Evolutionary conservation across 1,139 yeast genomes (phyloP).

Genomic region (Saccharomycopsis hybrid): DNA sequence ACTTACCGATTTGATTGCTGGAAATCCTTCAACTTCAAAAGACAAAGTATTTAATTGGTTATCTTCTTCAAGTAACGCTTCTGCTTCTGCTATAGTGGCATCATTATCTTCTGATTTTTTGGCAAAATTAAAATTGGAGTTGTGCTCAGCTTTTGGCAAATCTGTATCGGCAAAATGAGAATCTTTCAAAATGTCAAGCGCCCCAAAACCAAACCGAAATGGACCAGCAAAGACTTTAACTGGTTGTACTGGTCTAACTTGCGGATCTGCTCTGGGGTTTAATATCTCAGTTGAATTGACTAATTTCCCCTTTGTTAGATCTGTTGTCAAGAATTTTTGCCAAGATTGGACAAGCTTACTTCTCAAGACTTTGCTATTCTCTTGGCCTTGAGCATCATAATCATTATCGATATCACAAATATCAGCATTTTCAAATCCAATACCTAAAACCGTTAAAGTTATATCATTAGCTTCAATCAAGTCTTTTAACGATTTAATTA

Average conservation of each 20-base stretch:
- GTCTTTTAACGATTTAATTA: slow-evolving; percentile 19
- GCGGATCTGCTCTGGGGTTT: too few species aligned
- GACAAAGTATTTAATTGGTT: slow-evolving; percentile 21
- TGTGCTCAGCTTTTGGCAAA: too few species aligned
- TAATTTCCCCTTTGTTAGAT: too few species aligned
- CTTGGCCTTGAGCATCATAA: too few species aligned
- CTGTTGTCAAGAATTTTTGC: too few species aligned
- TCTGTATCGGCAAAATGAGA: background rate
- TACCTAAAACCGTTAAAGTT: slow-evolving; percentile 34
- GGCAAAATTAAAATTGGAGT: too few species aligned
- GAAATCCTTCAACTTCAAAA: slow-evolving; percentile 59
- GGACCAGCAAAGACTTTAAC: slow-evolving; percentile 34
- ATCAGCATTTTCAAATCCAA: background rate
- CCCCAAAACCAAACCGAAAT: slow-evolving; percentile 36
- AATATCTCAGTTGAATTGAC: too few species aligned
- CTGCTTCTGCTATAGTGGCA: slow-evolving; percentile 21
- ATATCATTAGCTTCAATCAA: slow-evolving; percentile 32
- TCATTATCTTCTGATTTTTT: background rate
- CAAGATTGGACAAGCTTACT: too few species aligned
- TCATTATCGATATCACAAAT: too few species aligned
- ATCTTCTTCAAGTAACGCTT: slow-evolving; percentile 20
- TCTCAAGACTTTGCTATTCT: too few species aligned
- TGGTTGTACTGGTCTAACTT: slow-evolving; percentile 36
- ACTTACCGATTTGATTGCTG: slow-evolving; percentile 37
- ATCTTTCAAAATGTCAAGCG: slow-evolving; percentile 20